These are phyloP conservation scores for Pelargonium cotyledonis DNA, from an alignment of 441 rosid genomes.

Conservation along the genomic window DNA sequence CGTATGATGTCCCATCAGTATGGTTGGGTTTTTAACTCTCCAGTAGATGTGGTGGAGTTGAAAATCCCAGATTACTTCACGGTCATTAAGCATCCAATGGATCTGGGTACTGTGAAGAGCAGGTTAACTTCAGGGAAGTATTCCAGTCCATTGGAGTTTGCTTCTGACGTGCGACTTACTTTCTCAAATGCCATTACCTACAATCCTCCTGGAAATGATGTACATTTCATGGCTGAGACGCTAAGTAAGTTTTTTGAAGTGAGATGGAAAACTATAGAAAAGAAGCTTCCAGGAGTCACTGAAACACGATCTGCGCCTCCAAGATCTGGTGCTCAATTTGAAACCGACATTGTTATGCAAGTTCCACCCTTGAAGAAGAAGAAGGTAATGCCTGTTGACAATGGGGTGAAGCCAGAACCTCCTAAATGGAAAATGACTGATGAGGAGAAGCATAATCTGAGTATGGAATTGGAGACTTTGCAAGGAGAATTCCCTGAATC, in stretches of 20 bases:
- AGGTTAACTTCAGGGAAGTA: constrained; percentile 50
- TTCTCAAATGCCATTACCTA: constrained; percentile 74
- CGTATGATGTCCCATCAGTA: constrained; percentile 57
- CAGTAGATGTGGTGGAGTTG: constrained; percentile 69
- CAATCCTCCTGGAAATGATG: constrained; percentile 73
- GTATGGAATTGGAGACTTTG: constrained; percentile 53
- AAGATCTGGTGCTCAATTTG: constrained; percentile 26
- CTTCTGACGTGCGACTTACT: constrained; percentile 76
- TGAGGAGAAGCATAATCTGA: constrained; percentile 55
- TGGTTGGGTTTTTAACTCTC: constrained; percentile 59
- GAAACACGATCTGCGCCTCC: constrained; percentile 29
- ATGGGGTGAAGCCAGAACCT: constrained; percentile 34
- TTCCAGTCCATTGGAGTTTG: constrained; percentile 53
- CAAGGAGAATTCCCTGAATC: constrained; percentile 61
- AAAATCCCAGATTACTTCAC: constrained; percentile 83
- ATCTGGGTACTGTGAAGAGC: constrained; percentile 68
- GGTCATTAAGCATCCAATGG: constrained; percentile 53
- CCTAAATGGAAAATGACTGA: constrained; percentile 44
- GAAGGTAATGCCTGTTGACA: constrained; percentile 29
- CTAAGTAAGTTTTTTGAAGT: constrained; percentile 61
- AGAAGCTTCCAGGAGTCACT: constrained; percentile 40
- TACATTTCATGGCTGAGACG: constrained; percentile 58
- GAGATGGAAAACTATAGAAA: constrained; percentile 77
- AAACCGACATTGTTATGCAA: constrained; percentile 27
- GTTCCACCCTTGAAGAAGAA: constrained; percentile 36